Conservation (phyloP, 208 protist species). For the Acanthamoeba lenticulata region DNA sequence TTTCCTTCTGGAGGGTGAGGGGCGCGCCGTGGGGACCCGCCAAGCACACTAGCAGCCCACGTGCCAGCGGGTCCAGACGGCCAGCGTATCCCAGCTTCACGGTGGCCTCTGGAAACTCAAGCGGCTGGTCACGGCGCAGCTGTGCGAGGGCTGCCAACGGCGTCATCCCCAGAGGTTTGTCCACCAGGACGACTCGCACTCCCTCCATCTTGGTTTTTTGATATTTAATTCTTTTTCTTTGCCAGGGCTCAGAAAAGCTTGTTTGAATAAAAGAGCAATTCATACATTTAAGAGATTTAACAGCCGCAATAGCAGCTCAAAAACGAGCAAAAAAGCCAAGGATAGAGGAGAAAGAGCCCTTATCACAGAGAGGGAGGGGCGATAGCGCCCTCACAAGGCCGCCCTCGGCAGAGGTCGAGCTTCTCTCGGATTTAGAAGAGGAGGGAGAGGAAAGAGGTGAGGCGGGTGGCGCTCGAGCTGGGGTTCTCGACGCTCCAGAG, state of each 20-base stretch:
- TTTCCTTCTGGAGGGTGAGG: conserved; percentile 5
- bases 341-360: too few species aligned
- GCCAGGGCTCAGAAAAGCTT: background rate
- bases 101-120: background rate
- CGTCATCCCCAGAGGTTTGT: conserved; percentile 47
- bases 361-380: too few species aligned
- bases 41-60: conserved; percentile 53
- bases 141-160: background rate
- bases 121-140: background rate
- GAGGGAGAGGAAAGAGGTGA: background rate
- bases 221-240: background rate
- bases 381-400: too few species aligned
- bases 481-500: background rate
- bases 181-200: background rate
- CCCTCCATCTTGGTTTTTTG: too few species aligned
- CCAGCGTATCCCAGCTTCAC: conserved; percentile 55
- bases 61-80: conserved; percentile 60
- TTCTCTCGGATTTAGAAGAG: background rate
- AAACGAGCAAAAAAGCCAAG: too few species aligned
- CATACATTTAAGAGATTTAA: too few species aligned
- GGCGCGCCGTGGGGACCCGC: background rate
- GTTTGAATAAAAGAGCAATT: too few species aligned
- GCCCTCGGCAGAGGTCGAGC: background rate
- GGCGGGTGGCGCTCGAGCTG: background rate
- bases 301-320: too few species aligned